Evolutionary conservation across 345 rosid species (phyloP).

Genomic region (Eucalyptus melliodora): DNA sequence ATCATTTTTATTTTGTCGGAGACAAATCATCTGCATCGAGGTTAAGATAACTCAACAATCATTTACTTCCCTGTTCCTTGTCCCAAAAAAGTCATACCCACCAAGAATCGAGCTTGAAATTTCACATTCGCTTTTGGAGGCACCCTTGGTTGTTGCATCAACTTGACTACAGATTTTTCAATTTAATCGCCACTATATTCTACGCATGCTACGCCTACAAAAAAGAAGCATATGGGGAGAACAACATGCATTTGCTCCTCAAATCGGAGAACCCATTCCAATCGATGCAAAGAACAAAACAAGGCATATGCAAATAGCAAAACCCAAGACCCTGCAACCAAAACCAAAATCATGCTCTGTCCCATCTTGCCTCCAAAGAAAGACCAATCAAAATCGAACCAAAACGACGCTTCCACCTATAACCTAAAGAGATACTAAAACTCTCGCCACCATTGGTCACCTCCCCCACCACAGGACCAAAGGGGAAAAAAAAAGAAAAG

Average conservation of each 20-base stretch:
- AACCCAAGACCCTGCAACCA: background rate
- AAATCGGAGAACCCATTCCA: background rate
- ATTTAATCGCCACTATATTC: background rate
- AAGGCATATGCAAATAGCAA: background rate
- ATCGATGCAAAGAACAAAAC: background rate
- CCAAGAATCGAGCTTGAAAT: background rate
- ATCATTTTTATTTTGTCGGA: background rate
- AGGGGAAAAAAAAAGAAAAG: background rate
- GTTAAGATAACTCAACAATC: background rate
- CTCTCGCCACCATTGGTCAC: background rate
- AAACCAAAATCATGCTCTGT: background rate
- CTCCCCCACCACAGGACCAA: background rate
- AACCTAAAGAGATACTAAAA: background rate
- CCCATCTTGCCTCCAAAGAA: background rate
- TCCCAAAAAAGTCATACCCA: background rate
- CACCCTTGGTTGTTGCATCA: background rate
- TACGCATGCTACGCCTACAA: background rate
- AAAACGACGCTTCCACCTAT: background rate
- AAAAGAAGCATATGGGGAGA: background rate
- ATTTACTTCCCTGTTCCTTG: background rate
- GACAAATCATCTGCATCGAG: background rate
- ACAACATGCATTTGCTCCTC: background rate
- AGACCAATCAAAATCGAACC: background rate
- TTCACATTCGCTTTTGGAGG: background rate
- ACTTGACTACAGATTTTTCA: background rate